Evolutionary conservation across 2,329 filamentous ascomycete species (phyloP).

Genomic region (Sphaerulina populicola): DNA sequence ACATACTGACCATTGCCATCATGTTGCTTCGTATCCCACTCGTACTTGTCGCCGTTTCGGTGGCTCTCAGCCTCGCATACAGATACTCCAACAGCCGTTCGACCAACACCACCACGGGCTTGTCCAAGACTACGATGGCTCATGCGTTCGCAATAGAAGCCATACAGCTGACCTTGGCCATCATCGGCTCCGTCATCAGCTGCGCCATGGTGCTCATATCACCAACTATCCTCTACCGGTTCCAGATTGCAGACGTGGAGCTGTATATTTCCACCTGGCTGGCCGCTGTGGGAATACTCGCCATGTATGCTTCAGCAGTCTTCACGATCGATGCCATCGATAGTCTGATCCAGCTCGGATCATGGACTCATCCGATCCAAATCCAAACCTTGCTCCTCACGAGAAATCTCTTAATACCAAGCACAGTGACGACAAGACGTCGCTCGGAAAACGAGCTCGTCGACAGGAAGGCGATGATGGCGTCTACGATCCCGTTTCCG

Average conservation of each 20-base stretch:
- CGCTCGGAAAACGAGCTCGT: not conserved
- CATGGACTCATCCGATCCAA: constrained; percentile 13
- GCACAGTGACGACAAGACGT: constrained; percentile 1
- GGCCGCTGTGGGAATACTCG: not conserved
- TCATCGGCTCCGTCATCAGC: not conserved
- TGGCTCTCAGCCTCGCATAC: constrained; percentile 9
- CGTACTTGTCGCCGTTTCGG: constrained; percentile 3
- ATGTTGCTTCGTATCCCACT: not conserved
- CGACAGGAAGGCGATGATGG: not conserved
- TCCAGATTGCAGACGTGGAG: not conserved
- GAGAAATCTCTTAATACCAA: constrained; percentile 9
- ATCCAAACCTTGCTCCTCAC: constrained; percentile 13
- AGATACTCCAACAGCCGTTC: not conserved
- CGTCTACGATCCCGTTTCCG: too few relatives aligned
- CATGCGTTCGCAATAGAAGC: constrained; percentile 15
- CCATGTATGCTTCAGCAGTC: not conserved
- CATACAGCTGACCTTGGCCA: constrained; percentile 5
- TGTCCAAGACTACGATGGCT: not conserved
- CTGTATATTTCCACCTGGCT: constrained; percentile 2
- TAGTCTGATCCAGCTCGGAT: constrained; percentile 10
- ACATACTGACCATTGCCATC: not conserved
- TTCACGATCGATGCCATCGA: constrained; percentile 14
- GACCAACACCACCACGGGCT: not conserved
- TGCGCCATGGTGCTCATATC: not conserved
- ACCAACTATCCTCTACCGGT: not conserved